A percentile compares a stretch with the other conserved stretches of the same genome.
Evolutionary conservation across 1,284 basidiomycete species (phyloP).

Genomic region (Mycena citricolor): DNA sequence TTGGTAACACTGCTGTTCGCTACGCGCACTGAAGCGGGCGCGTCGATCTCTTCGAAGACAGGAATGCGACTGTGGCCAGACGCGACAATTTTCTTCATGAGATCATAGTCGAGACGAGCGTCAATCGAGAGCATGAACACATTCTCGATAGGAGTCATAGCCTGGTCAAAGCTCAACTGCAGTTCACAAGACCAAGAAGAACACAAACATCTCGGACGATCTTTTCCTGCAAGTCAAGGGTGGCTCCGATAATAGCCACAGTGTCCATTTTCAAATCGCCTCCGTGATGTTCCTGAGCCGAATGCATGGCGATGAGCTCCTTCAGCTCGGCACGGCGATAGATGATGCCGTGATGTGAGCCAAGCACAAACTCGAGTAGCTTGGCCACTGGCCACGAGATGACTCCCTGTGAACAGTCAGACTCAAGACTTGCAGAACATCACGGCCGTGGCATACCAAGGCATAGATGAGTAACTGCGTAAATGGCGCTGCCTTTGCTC

Average conservation of each 20-base stretch:
- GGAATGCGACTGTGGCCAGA: constrained; percentile 81
- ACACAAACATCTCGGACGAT: constrained; percentile 49
- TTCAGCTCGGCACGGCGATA: constrained; percentile 65
- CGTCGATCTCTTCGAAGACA: constrained; percentile 72
- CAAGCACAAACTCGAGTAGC: constrained; percentile 60
- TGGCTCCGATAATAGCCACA: constrained; percentile 74
- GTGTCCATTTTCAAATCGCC: constrained; percentile 75
- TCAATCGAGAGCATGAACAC: constrained; percentile 85
- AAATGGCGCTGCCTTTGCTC: constrained; percentile 84
- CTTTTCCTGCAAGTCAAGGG: constrained; percentile 72
- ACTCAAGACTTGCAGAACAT: not conserved
- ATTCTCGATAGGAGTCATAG: constrained; percentile 80
- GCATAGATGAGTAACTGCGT: constrained; percentile 70
- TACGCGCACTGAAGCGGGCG: constrained; percentile 27
- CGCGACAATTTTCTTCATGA: constrained; percentile 69
- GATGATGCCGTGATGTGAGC: constrained; percentile 62
- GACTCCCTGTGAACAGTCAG: constrained; percentile 47
- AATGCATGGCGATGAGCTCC: constrained; percentile 75
- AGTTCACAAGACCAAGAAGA: not conserved
- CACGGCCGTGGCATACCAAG: constrained; percentile 46
- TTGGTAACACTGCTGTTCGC: constrained; percentile 26
- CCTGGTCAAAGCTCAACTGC: constrained; percentile 32
- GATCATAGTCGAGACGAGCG: constrained; percentile 76
- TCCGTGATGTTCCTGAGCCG: constrained; percentile 52
- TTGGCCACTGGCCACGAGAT: constrained; percentile 84